Percentiles rank a stretch among this genome's conserved stretches.
Conservation (phyloP, 1,284 basidiomycete genomes). For the Lignosus rhinocerotis region DNA sequence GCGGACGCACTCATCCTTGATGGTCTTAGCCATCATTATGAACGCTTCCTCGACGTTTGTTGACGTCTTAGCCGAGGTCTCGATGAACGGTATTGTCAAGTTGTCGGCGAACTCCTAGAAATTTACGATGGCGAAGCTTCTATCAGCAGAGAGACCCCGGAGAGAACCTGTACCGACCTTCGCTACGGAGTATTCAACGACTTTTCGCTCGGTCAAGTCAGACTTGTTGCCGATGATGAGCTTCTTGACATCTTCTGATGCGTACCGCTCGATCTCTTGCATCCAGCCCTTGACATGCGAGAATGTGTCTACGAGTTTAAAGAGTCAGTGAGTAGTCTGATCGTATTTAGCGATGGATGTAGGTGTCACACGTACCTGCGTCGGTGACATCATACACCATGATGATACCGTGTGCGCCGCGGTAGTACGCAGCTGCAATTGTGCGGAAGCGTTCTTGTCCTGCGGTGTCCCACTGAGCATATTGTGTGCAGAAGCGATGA, state of each 20-base stretch:
- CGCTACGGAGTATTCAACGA: slow-evolving; percentile 94
- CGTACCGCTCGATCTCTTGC: slow-evolving; percentile 99
- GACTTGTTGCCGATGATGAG: slow-evolving; percentile 98
- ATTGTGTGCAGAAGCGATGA: neutral
- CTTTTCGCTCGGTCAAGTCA: slow-evolving; percentile 95
- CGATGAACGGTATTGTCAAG: slow-evolving; percentile 92
- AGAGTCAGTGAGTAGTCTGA: neutral
- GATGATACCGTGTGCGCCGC: slow-evolving; percentile 95
- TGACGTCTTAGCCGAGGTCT: slow-evolving; percentile 98
- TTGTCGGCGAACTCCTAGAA: slow-evolving; percentile 91
- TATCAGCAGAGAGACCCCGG: neutral
- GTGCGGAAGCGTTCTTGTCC: slow-evolving; percentile 98
- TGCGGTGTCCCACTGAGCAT: slow-evolving; percentile 91
- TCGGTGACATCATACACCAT: slow-evolving; percentile 99
- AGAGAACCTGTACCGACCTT: slow-evolving; percentile 57
- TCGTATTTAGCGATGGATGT: neutral
- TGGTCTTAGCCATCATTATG: slow-evolving; percentile 98
- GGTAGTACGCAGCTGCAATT: slow-evolving; percentile 98
- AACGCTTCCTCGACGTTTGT: slow-evolving; percentile 99
- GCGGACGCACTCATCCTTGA: slow-evolving; percentile 81
- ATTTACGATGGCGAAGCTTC: neutral
- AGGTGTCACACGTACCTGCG: slow-evolving; percentile 60
- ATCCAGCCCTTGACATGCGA: slow-evolving; percentile 99
- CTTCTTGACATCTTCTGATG: slow-evolving; percentile 98
- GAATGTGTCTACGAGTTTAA: slow-evolving; percentile 77